Percentiles rank a stretch among this genome's conserved stretches.
Conservation (phyloP, 306 rosid species). For the Cicer cuneatum region DNA sequence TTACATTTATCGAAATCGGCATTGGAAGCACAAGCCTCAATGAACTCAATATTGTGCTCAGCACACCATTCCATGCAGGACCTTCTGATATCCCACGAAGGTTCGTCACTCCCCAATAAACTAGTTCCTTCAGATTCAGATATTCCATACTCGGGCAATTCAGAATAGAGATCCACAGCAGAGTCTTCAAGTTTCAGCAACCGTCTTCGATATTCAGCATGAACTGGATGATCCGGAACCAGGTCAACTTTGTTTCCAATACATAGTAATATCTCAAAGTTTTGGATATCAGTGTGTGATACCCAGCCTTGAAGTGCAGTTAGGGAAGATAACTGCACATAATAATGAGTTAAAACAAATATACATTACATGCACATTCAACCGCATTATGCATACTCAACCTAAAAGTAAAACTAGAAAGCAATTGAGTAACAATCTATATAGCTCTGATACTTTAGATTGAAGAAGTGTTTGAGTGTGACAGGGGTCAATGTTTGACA, state of each 20-base stretch:
- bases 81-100: conserved; percentile 59
- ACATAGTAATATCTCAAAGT: conserved; percentile 77
- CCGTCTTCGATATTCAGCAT: conserved; percentile 73
- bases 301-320: conserved; percentile 74
- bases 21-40: conserved; percentile 88
- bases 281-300: conserved; percentile 64
- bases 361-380: conserved; percentile 25
- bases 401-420: conserved; percentile 10
- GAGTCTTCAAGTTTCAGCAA: conserved; percentile 61
- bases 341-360: conserved; percentile 21
- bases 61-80: conserved; percentile 81
- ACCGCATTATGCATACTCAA: neutral
- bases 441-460: too few relatives aligned
- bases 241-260: conserved; percentile 92
- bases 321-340: conserved; percentile 70
- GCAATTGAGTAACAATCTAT: too few relatives aligned
- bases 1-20: conserved; percentile 83
- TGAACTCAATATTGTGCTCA: conserved; percentile 75
- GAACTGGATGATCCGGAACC: conserved; percentile 78
- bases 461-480: too few relatives aligned
- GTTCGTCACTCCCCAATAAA: conserved; percentile 66
- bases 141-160: conserved; percentile 68
- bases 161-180: conserved; percentile 49
- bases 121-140: conserved; percentile 85
- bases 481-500: too few relatives aligned